Conservation (phyloP, 768 basidiomycete genomes). For the Trametopsis cervina region DNA sequence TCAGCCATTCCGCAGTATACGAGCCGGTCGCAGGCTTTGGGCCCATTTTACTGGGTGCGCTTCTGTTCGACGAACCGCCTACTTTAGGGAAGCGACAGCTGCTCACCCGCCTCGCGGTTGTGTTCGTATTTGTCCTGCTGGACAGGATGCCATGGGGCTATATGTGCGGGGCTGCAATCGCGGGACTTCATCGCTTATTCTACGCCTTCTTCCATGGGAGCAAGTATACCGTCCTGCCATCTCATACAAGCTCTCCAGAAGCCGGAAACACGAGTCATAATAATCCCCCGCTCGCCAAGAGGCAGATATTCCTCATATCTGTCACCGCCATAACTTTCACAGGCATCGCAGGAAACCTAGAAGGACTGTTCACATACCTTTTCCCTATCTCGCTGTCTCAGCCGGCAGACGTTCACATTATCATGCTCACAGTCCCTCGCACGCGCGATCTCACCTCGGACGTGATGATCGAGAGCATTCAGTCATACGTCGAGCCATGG, state of each 20-base stretch:
- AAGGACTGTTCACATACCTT: neutral
- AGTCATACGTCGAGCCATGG: conserved; percentile 9
- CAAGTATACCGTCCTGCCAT: neutral
- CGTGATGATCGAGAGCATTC: conserved; percentile 10
- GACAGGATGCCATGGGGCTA: conserved; percentile 8
- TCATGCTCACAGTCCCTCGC: conserved; percentile 10
- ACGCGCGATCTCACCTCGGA: conserved; percentile 1
- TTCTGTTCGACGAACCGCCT: neutral
- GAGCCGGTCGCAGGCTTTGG: conserved; percentile 6
- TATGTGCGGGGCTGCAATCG: conserved; percentile 2
- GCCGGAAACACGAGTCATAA: neutral
- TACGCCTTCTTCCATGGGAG: neutral
- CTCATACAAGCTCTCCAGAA: neutral
- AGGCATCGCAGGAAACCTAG: neutral
- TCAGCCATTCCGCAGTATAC: conserved; percentile 5
- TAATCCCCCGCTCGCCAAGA: neutral
- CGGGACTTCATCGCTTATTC: neutral
- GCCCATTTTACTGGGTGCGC: conserved; percentile 2
- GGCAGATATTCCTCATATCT: neutral
- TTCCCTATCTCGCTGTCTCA: neutral
- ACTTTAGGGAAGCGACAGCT: neutral
- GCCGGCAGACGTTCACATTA: conserved; percentile 4
- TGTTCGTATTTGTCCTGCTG: neutral
- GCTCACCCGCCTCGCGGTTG: neutral
- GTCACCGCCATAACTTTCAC: neutral